These are phyloP conservation scores for Bertia moriformis DNA, from an alignment of 2,329 filamentous ascomycete genomes.

Conservation along the genomic window DNA sequence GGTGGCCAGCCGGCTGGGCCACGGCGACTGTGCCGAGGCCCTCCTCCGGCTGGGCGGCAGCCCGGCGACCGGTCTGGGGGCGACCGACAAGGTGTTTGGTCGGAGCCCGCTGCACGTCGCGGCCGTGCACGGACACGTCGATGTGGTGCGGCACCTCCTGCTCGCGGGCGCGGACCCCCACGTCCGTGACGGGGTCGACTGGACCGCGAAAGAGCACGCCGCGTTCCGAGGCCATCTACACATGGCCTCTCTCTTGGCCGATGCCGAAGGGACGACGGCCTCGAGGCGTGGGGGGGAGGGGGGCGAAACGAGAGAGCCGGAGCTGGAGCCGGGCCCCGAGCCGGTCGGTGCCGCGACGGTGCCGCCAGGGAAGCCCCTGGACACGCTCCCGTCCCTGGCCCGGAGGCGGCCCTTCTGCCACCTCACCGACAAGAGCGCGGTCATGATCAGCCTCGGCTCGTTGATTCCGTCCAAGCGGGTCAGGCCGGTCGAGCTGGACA, in stretches of 20 bases:
- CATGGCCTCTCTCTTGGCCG: background rate
- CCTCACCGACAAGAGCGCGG: background rate
- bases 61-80: constrained; percentile 63
- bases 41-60: constrained; percentile 55
- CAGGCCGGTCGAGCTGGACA: background rate
- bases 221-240: constrained; percentile 70
- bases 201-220: constrained; percentile 88
- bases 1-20: constrained; percentile 80
- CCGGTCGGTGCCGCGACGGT: too few species aligned
- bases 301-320: too few species aligned
- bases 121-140: constrained; percentile 71
- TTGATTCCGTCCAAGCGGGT: background rate
- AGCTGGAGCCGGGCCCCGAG: too few species aligned
- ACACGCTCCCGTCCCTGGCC: background rate
- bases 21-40: constrained; percentile 64
- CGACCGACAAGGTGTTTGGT: constrained; percentile 69
- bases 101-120: constrained; percentile 96
- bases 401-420: background rate
- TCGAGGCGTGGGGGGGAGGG: too few species aligned
- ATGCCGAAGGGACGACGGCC: too few species aligned
- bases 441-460: background rate
- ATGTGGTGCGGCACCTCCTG: constrained; percentile 63
- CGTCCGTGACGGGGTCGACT: constrained; percentile 70
- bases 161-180: constrained; percentile 64
- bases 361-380: background rate